These are phyloP conservation scores for Tilletia horrida DNA, from an alignment of 1,284 basidiomycete genomes.

Conservation along the genomic window DNA sequence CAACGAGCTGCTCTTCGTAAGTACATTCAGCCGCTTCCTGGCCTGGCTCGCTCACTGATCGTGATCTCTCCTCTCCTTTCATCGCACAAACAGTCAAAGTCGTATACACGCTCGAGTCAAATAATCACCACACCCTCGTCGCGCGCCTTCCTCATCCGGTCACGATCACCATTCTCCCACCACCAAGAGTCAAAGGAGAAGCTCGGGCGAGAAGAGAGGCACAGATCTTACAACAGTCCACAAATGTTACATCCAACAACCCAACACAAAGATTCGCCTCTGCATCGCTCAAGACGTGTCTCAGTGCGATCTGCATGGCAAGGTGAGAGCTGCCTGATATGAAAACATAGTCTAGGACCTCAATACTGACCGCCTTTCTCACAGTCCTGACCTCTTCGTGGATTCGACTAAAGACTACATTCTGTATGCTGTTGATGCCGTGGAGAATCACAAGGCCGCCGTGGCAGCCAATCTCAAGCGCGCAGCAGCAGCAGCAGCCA, in stretches of 20 bases:
- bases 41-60: neutral
- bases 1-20: conserved; percentile 4
- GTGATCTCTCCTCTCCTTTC: conserved; percentile 9
- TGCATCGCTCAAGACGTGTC: conserved; percentile 47
- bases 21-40: neutral
- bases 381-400: conserved; percentile 49
- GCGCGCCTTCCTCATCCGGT: conserved; percentile 35
- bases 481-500: neutral
- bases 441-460: conserved; percentile 32
- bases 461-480: conserved; percentile 19
- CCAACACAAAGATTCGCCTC: conserved; percentile 38
- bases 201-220: conserved; percentile 32
- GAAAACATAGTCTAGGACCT: neutral
- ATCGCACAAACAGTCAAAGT: conserved; percentile 47
- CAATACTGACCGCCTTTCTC: neutral
- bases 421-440: conserved; percentile 53
- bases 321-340: conserved; percentile 21
- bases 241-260: conserved; percentile 23
- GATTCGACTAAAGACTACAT: conserved; percentile 48
- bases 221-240: conserved; percentile 21
- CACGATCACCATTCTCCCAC: conserved; percentile 36
- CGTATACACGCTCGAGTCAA: conserved; percentile 50
- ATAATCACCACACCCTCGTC: conserved; percentile 48
- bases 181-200: conserved; percentile 3
- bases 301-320: conserved; percentile 50